Conservation (phyloP, 371 early-diverging fungal species). For the Rhizopus sp. region DNA sequence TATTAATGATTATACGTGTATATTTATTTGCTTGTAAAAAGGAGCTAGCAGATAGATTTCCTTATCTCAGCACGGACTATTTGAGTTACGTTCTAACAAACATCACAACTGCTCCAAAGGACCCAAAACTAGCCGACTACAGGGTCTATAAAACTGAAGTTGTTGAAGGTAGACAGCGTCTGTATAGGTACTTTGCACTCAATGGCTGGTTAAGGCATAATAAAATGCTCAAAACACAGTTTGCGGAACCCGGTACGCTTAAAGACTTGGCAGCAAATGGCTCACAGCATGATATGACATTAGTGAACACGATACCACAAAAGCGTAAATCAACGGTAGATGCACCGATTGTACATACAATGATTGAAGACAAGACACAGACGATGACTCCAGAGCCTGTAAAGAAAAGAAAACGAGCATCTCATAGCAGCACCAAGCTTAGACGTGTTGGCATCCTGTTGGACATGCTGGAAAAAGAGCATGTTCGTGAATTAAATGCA, state of each 20-base stretch:
- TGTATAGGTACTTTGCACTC: constrained; percentile 11
- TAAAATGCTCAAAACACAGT: background rate
- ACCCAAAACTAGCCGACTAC: background rate
- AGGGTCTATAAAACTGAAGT: constrained; percentile 11
- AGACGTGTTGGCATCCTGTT: constrained; percentile 9
- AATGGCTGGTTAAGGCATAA: constrained; percentile 13
- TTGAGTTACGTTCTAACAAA: constrained; percentile 5
- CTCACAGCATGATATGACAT: background rate
- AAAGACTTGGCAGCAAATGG: too few relatives aligned
- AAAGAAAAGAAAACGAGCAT: constrained; percentile 1
- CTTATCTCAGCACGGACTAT: constrained; percentile 5
- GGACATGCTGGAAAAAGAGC: constrained; percentile 17
- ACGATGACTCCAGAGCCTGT: background rate
- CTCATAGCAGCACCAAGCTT: constrained; percentile 7
- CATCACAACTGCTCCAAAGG: constrained; percentile 1
- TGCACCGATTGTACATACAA: too few relatives aligned
- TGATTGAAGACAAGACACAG: background rate
- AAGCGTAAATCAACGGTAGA: background rate
- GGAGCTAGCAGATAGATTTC: constrained; percentile 17
- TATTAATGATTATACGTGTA: background rate
- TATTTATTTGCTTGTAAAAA: background rate
- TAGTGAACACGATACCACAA: background rate
- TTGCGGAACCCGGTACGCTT: background rate
- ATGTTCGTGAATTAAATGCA: constrained; percentile 8
- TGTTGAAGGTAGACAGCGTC: constrained; percentile 2